Evolutionary conservation across 75 land plant genomes (phyloP), one percentile per base, ranked within the genome.

Genomic region (Cryptomeria japonica): DNA sequence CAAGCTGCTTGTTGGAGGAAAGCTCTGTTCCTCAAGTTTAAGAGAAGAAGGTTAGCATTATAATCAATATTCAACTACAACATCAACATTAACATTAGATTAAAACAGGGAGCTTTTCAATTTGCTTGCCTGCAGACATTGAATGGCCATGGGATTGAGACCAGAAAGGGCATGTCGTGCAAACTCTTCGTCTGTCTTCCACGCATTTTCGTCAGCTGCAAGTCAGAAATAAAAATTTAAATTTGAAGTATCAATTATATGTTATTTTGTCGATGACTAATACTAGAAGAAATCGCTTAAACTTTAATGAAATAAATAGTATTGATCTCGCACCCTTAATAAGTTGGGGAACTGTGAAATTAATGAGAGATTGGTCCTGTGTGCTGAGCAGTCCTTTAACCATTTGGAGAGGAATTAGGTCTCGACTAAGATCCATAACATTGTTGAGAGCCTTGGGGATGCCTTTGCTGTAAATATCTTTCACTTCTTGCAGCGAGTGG

Each of bases 121-220:
- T 83, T 37, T 25, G 31, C 44, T 85, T 89, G 91, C 91, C 77
- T 88, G 36, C 2, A 96, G 86, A 79, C 93, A 84, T 78, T 93
- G 90, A 84, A 96, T 95, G 89, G 55, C 90, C 39, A 93, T 91
- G 3, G 98, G 98, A 72, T 96, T 95, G 9, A 95, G 46, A 7
- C 98, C 98, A 1, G 96, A 93, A 1, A 96, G 39, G 5, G 90
- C 86, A 87, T 96, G 98, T 18, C 98, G 93, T 34, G 92, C 98
- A 87, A 96, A 96, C 86, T 96, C 98, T n/a, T 92, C 95, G 85
- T 96, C 98, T 56, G 95, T 86, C 41, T 93, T 34, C 97, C 99
- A 97, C 2, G 95, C 97, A 58, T 79, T 90, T 32, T 92, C 93
- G 87, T 97, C 95, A 87, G 83, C 99, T 97, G 91, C 87, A 88